Evolutionary conservation across 2,329 filamentous ascomycete genomes (phyloP).

Genomic region (Clonostachys sp.): DNA sequence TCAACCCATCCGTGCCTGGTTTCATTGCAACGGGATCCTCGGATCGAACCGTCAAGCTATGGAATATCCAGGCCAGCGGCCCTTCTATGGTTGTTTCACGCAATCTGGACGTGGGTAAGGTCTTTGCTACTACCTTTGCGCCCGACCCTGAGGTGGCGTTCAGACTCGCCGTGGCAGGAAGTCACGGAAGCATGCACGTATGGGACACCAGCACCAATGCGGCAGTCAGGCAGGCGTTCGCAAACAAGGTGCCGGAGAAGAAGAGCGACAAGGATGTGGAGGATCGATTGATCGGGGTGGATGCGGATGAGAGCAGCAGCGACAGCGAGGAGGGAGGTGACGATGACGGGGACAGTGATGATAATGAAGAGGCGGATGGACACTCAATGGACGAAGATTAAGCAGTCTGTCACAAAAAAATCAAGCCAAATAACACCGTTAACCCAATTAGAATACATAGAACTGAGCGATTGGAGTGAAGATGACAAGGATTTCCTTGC

Average conservation of each 20-base stretch:
- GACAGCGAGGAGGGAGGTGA: slow-evolving; percentile 53
- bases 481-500: too few species aligned
- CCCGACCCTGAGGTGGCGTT: slow-evolving; percentile 90
- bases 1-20: slow-evolving; percentile 85
- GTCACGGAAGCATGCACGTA: slow-evolving; percentile 86
- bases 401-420: neutral
- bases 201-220: slow-evolving; percentile 97
- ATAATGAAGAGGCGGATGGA: slow-evolving; percentile 39
- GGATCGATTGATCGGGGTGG: slow-evolving; percentile 75
- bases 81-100: slow-evolving; percentile 88
- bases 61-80: slow-evolving; percentile 79
- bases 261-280: slow-evolving; percentile 52
- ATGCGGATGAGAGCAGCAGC: slow-evolving; percentile 62
- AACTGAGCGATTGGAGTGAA: too few species aligned
- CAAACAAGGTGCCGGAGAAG: slow-evolving; percentile 54
- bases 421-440: too few species aligned
- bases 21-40: slow-evolving; percentile 92
- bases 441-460: too few species aligned
- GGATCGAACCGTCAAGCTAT: slow-evolving; percentile 93
- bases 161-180: slow-evolving; percentile 87
- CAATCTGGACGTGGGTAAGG: slow-evolving; percentile 89
- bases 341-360: slow-evolving; percentile 44
- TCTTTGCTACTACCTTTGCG: slow-evolving; percentile 87
- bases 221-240: slow-evolving; percentile 80
- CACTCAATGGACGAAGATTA: slow-evolving; percentile 53